Base-by-base conservation (phyloP, 2,329 filamentous ascomycete species). In the Hypoxylon sp. region DNA sequence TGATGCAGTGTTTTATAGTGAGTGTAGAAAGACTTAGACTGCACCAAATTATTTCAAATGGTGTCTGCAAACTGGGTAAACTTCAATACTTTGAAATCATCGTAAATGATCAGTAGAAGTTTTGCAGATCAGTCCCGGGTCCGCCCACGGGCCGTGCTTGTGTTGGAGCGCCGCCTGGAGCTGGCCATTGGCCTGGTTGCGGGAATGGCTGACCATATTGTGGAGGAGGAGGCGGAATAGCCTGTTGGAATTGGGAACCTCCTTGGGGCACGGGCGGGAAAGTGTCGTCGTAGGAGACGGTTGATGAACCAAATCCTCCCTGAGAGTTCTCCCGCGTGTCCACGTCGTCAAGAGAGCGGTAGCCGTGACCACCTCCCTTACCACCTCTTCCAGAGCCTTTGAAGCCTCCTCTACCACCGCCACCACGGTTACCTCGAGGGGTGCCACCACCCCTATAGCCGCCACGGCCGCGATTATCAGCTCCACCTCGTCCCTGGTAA, bases 321-420 rank as follows among this genome's bases (percentile, higher is more conserved):
- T 84, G 82, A 66, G 81, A 81, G 69, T 81, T 82, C 49, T 85
- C 84, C 53, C 82, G 82, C 48, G 82, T 80, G 27, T 85, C 85
- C 30, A 90, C 84, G 72, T 93, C 91, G 76, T 93, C 91, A 1
- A 93, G 83, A 1, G 90, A 92, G 64, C 86, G 85, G 77, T 93
- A 93, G 59, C 83, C 79, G 49, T 70, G 68, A 3, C 20, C 33
- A 37, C 33, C 33, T 50, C 79, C 79, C 22, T 80, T 78, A 13
- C 77, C 77, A 49, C 79, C 76, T 37, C 79, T 77, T 27, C 79
- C 76, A 2, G 78, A 78, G 6, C 81, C 79, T 30, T 58, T 65
- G 25, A 58, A 67, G 11, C 78, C 76, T 25, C 81, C 78, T 44
- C 55, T 35, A 44, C 80, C 78, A 57, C 81, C 78, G 6, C 84